These are phyloP conservation scores for Aspergillus oerlinghausenensis DNA, from an alignment of 2,329 filamentous ascomycete species.

Conservation along the genomic window DNA sequence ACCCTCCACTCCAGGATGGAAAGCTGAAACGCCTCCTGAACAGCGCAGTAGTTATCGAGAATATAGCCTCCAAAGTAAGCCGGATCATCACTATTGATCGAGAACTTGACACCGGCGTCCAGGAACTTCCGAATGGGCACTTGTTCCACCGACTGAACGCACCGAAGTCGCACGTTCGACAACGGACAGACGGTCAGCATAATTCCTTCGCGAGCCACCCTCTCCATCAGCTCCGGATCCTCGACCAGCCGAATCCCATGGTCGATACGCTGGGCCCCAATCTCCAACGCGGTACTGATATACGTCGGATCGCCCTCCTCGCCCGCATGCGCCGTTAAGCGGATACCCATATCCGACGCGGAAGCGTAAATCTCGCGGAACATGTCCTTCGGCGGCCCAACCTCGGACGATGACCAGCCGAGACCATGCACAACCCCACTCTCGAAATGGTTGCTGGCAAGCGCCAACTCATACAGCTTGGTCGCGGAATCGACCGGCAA, in stretches of 20 bases:
- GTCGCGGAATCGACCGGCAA: conserved; percentile 57
- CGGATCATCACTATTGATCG: conserved; percentile 70
- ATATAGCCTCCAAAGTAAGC: conserved; percentile 74
- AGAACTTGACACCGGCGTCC: conserved; percentile 61
- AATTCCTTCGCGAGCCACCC: conserved; percentile 54
- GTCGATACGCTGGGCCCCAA: conserved; percentile 65
- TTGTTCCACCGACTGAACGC: conserved; percentile 49
- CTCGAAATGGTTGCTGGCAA: conserved; percentile 37
- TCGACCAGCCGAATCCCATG: conserved; percentile 65
- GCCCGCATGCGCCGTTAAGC: conserved; percentile 68
- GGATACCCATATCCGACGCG: conserved; percentile 50
- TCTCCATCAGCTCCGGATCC: conserved; percentile 54
- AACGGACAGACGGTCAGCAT: conserved; percentile 69
- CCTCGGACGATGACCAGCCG: conserved; percentile 62
- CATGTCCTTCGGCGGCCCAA: conserved; percentile 51
- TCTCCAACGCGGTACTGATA: conserved; percentile 60
- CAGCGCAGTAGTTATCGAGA: conserved; percentile 68
- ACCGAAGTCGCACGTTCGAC: conserved; percentile 64
- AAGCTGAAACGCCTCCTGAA: conserved; percentile 67
- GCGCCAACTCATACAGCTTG: conserved; percentile 36
- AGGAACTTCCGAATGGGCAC: conserved; percentile 61
- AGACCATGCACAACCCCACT: conserved; percentile 57
- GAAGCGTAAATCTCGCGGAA: conserved; percentile 60
- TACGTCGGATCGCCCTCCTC: conserved; percentile 68
- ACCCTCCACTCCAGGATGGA: conserved; percentile 61